These are phyloP conservation scores for Sphagnum contortum DNA, from an alignment of 225 moss, liverwort and hornwort genomes.

Conservation along the genomic window DNA sequence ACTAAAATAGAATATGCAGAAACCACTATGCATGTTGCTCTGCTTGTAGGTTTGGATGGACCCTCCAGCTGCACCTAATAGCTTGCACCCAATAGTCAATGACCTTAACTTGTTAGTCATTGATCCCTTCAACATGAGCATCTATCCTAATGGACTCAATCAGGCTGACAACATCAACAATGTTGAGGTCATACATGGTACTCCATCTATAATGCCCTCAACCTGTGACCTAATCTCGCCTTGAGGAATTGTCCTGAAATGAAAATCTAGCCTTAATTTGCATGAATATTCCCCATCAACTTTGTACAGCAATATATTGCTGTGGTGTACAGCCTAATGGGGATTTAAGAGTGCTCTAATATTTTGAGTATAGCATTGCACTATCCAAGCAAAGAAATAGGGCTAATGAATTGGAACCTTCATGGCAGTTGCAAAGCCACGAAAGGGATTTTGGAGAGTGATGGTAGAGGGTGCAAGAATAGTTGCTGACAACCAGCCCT, in stretches of 20 bases:
- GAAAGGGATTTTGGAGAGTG: slow-evolving; percentile 25
- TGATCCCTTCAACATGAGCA: slow-evolving; percentile 11
- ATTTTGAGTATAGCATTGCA: neutral
- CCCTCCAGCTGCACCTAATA: slow-evolving; percentile 46
- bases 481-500: slow-evolving; percentile 20
- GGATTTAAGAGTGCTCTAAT: too few species aligned
- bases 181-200: slow-evolving; percentile 58
- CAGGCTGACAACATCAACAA: slow-evolving; percentile 36
- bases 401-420: neutral
- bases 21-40: neutral
- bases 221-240: neutral
- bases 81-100: slow-evolving; percentile 53
- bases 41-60: slow-evolving; percentile 61
- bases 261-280: neutral
- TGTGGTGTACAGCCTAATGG: neutral
- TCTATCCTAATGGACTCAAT: slow-evolving; percentile 32
- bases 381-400: too few species aligned
- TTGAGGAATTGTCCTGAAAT: neutral
- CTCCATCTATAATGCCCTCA: neutral
- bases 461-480: slow-evolving; percentile 32
- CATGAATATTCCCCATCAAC: neutral
- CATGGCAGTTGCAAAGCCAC: slow-evolving; percentile 27
- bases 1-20: too few species aligned
- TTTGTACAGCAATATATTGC: neutral
- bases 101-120: slow-evolving; percentile 40